A percentile compares a stretch with the other conserved stretches of the same genome.
Evolutionary conservation across 1,139 yeast genomes (phyloP).

Genomic region (Pichia cactophila): DNA sequence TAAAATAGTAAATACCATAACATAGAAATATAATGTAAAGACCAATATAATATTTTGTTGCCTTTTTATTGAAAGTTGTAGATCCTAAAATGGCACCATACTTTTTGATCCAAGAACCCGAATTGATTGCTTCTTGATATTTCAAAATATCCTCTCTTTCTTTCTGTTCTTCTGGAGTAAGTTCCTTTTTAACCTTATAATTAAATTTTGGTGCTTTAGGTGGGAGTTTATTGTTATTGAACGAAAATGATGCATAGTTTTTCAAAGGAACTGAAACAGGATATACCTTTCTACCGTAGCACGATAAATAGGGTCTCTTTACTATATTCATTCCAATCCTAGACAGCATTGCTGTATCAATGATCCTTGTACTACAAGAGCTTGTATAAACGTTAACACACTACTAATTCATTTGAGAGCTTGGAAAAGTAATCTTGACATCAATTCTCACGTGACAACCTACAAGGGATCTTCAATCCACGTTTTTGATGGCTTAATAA

Average conservation of each 20-base stretch:
- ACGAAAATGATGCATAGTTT: background rate
- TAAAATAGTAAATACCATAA: slow-evolving; percentile 60
- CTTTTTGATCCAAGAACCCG: slow-evolving; percentile 26
- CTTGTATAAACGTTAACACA: too few relatives aligned
- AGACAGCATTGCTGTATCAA: background rate
- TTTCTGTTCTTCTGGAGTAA: slow-evolving; percentile 24
- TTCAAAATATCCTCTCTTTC: slow-evolving; percentile 23
- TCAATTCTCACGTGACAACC: background rate
- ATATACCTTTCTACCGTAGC: background rate
- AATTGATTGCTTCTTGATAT: slow-evolving; percentile 26
- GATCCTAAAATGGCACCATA: slow-evolving; percentile 44
- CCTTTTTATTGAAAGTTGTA: slow-evolving; percentile 36
- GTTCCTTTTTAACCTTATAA: slow-evolving; percentile 21
- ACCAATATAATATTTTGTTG: slow-evolving; percentile 50
- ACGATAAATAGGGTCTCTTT: background rate
- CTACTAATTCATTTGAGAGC: too few relatives aligned
- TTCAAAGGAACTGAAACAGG: background rate
- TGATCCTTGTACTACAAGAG: too few relatives aligned
- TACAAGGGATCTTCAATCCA: too few relatives aligned
- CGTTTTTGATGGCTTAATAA: too few relatives aligned
- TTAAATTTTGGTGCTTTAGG: slow-evolving; percentile 19
- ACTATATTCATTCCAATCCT: background rate
- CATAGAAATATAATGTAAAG: slow-evolving; percentile 49
- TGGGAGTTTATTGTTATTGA: slow-evolving; percentile 3
- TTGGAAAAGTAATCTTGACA: background rate